Evolutionary conservation across 306 rosid species (phyloP).

Genomic region (Sechiopsis laciniata): DNA sequence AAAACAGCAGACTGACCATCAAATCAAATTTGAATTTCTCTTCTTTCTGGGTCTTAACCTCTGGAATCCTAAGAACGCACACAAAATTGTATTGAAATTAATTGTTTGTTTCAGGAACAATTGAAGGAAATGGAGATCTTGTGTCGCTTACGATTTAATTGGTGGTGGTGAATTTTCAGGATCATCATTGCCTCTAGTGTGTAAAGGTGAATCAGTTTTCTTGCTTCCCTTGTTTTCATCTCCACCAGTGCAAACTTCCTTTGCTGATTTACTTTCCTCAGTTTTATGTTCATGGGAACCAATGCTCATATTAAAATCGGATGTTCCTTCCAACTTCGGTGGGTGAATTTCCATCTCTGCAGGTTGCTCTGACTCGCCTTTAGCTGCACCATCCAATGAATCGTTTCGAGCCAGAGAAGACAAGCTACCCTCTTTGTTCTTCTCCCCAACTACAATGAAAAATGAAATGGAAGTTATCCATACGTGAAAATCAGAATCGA

Average conservation of each 20-base stretch:
- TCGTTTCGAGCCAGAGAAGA: constrained; percentile 20
- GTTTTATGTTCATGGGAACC: background rate
- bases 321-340: constrained; percentile 15
- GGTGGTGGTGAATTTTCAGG: constrained; percentile 27
- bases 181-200: constrained; percentile 2
- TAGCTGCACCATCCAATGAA: constrained; percentile 26
- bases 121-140: constrained; percentile 16
- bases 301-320: constrained; percentile 2
- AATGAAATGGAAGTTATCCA: background rate
- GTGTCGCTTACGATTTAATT: constrained; percentile 41
- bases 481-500: background rate
- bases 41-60: constrained; percentile 30
- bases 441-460: constrained; percentile 30
- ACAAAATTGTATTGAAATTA: constrained; percentile 20
- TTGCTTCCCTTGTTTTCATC: constrained; percentile 5
- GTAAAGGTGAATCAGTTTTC: background rate
- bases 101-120: constrained; percentile 13
- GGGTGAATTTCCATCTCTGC: constrained; percentile 28
- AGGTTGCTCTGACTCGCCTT: constrained; percentile 28
- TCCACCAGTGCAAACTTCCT: constrained; percentile 3
- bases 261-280: constrained; percentile 5
- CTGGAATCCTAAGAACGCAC: constrained; percentile 35
- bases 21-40: constrained; percentile 55
- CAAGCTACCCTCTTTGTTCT: constrained; percentile 28
- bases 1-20: constrained; percentile 46